Percentiles rank a stretch among this genome's conserved stretches.
Evolutionary conservation across 2,329 filamentous ascomycete species (phyloP).

Genomic region (Fusarium brevicatenulatum): DNA sequence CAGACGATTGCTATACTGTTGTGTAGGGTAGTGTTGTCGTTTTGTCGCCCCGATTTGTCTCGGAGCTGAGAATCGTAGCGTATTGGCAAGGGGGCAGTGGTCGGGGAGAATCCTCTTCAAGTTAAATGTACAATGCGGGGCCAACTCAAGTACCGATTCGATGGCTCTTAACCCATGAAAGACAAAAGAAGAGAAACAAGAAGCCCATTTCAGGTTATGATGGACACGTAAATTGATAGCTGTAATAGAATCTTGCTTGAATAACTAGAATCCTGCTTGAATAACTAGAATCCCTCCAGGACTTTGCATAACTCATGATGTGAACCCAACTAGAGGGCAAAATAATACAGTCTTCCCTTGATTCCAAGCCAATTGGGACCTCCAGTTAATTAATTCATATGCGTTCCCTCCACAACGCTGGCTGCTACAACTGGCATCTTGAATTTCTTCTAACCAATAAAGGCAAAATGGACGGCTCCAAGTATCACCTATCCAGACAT

Average conservation of each 20-base stretch:
- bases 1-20: rapidly evolving
- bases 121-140: rapidly evolving
- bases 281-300: too few relatives aligned
- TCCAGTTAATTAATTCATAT: too few relatives aligned
- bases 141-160: not conserved
- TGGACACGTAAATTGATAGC: rapidly evolving
- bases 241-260: too few relatives aligned
- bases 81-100: too few relatives aligned
- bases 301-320: too few relatives aligned
- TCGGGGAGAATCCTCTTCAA: not conserved
- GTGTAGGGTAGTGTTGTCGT: not conserved
- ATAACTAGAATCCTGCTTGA: too few relatives aligned
- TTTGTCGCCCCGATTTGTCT: not conserved
- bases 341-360: too few relatives aligned
- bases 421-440: not conserved
- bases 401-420: not conserved
- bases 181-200: not conserved
- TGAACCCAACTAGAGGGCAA: too few relatives aligned
- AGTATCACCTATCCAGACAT: not conserved
- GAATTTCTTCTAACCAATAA: not conserved
- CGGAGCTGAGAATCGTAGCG: not conserved
- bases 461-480: not conserved
- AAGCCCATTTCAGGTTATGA: not conserved
- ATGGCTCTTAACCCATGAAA: too few relatives aligned
- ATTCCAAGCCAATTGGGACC: too few relatives aligned